A percentile compares a stretch with the other conserved stretches of the same genome.
These are phyloP conservation scores for Bruguiera hainesii DNA, from an alignment of 441 rosid species.

Conservation along the genomic window DNA sequence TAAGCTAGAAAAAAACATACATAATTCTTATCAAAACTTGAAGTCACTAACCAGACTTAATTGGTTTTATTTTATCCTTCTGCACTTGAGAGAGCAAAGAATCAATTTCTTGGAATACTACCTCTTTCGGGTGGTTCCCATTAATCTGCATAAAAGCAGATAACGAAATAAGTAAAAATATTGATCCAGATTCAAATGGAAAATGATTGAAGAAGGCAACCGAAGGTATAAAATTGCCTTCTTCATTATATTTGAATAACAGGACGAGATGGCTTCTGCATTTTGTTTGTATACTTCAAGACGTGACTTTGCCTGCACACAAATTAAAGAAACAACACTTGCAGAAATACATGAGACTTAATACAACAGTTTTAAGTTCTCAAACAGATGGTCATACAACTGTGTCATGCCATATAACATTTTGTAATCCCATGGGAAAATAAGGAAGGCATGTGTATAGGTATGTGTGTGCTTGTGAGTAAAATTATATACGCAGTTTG, in stretches of 20 bases:
- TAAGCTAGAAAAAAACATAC: constrained; percentile 1
- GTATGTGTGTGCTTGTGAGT: background rate
- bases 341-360: constrained; percentile 11
- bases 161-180: constrained; percentile 15
- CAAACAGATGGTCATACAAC: background rate
- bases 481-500: background rate
- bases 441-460: too few species aligned
- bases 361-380: background rate
- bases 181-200: constrained; percentile 1
- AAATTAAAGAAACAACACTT: constrained; percentile 13
- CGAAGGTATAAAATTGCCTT: constrained; percentile 39
- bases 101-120: constrained; percentile 53
- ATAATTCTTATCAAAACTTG: constrained; percentile 23
- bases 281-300: constrained; percentile 78
- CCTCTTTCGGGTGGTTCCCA: constrained; percentile 72
- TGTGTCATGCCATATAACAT: too few species aligned
- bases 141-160: constrained; percentile 49
- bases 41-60: constrained; percentile 41
- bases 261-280: constrained; percentile 58
- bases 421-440: too few species aligned
- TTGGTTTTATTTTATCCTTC: constrained; percentile 35
- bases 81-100: constrained; percentile 54
- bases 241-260: constrained; percentile 53
- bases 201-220: constrained; percentile 2
- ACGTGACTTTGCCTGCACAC: constrained; percentile 66